Base-by-base conservation (phyloP, 2,329 filamentous ascomycete species). In the Neurospora sp. region DNA sequence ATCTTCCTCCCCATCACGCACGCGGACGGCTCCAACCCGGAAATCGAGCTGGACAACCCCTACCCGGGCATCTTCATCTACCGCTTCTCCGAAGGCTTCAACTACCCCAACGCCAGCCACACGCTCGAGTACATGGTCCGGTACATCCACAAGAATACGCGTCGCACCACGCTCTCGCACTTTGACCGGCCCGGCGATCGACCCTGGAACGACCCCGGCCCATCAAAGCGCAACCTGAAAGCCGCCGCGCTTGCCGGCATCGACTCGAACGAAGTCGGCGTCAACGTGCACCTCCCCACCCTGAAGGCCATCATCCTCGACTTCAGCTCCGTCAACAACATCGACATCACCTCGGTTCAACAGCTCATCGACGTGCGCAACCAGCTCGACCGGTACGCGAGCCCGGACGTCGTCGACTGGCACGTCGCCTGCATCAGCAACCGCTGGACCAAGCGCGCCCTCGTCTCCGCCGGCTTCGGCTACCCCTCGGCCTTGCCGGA, bases 1-100 rank as follows among this genome's bases (percentile, higher is more conserved):
- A 87, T 97, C 38, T 99, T 96, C 84, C 81, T 98, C 23, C 96
- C 96, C 0, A 84, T 97, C 70, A 89, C 92, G 75, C 93, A 96
- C 78, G 84, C 85, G n/a, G 95, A 98, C 78, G 95, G 95, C 38
- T 93, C 92, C 1, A 98, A 98, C 79, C 95, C 95, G 0, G 85
- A 90, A 36, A 85, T 98, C 66, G 86, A 91, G 11, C 84, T 97
- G n/a, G 85, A 92, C 72, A 88, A 88, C 69, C 94, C 96, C 0
- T 92, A 96, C 76, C 95, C 95, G 0, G 96, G 96, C 68, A 87
- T 99, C 74, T 97, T 98, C 81, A 97, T 98, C 77, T 98, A 97
- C 82, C 89, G 95, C 65, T 97, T 97, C 80, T 89, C 91, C 0
- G 95, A 98, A 81, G 92, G 94, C 62, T 97, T 97, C 85, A 97